These are phyloP conservation scores for Camelina neglecta DNA, from an alignment of 345 rosid species.

Conservation along the genomic window DNA sequence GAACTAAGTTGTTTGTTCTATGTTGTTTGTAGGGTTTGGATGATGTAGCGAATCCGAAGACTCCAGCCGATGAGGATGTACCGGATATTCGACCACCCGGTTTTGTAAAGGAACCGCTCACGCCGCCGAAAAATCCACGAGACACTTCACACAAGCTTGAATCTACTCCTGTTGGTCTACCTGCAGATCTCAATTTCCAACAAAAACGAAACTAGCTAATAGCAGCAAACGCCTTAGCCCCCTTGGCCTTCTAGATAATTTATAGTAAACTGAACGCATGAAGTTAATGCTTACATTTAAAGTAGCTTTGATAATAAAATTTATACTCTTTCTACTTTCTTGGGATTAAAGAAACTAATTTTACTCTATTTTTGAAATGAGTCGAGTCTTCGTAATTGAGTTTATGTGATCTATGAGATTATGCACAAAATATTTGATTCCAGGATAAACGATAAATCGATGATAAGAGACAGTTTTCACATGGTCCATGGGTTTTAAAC, in stretches of 20 bases:
- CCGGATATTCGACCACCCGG: slow-evolving; percentile 44
- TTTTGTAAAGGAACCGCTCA: slow-evolving; percentile 42
- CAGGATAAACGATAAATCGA: background rate
- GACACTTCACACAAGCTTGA: slow-evolving; percentile 45
- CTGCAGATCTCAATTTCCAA: slow-evolving; percentile 42
- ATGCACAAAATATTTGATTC: slow-evolving; percentile 20
- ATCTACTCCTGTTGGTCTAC: slow-evolving; percentile 44
- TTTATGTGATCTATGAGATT: slow-evolving; percentile 22
- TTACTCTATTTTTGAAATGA: slow-evolving; percentile 14
- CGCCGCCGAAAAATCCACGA: slow-evolving; percentile 36
- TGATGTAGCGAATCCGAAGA: slow-evolving; percentile 49
- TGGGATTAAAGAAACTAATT: slow-evolving; percentile 26
- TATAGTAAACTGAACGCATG: background rate
- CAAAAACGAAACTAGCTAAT: slow-evolving; percentile 40
- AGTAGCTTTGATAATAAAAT: slow-evolving; percentile 28
- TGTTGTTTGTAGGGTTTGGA: slow-evolving; percentile 43
- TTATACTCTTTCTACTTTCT: slow-evolving; percentile 27
- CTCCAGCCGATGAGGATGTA: slow-evolving; percentile 41
- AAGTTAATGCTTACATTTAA: slow-evolving; percentile 13
- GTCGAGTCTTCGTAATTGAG: slow-evolving; percentile 1
- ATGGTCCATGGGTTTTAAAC: slow-evolving; percentile 10
- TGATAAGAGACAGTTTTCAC: slow-evolving; percentile 32
- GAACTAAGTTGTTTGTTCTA: slow-evolving; percentile 1
- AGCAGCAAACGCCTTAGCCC: slow-evolving; percentile 2
- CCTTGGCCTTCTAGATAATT: background rate